Percentiles rank a stretch among this genome's conserved stretches.
These are phyloP conservation scores for Cryptococcus jaspeensis DNA, from an alignment of 1,284 basidiomycete genomes.

Conservation along the genomic window DNA sequence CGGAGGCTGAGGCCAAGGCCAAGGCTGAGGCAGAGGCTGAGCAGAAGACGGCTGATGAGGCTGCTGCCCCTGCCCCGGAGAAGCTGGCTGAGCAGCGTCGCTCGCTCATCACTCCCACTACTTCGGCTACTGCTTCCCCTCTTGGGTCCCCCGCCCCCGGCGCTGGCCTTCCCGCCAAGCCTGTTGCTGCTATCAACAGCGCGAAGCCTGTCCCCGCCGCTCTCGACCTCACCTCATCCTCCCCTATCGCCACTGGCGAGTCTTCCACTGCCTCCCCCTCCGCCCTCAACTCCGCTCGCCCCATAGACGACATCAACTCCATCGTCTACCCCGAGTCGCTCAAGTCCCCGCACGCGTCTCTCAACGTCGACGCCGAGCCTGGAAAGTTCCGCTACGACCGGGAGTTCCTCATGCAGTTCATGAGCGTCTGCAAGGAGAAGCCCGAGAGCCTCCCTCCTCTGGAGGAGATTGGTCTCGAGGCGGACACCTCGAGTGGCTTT, in stretches of 20 bases:
- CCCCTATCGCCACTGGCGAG: conserved; percentile 29
- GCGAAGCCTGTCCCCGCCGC: conserved; percentile 59
- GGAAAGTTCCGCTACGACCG: conserved; percentile 98
- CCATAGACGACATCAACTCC: conserved; percentile 76
- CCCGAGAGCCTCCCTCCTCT: conserved; percentile 85
- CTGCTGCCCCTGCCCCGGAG: conserved; percentile 22
- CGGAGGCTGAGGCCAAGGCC: conserved; percentile 52
- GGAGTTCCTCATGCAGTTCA: conserved; percentile 96
- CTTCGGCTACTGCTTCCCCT: conserved; percentile 36
- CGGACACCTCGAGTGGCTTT: conserved; percentile 59
- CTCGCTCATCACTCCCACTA: conserved; percentile 21
- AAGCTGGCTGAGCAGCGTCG: conserved; percentile 32
- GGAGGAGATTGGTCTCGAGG: conserved; percentile 87
- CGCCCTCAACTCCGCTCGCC: conserved; percentile 68
- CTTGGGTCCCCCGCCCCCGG: conserved; percentile 43
- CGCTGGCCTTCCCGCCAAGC: conserved; percentile 50
- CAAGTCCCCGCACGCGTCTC: conserved; percentile 76
- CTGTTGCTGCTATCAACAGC: conserved; percentile 39
- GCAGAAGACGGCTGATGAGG: conserved; percentile 28
- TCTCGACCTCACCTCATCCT: conserved; percentile 62
- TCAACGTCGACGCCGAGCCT: conserved; percentile 77
- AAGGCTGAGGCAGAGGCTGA: conserved; percentile 37
- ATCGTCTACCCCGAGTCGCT: conserved; percentile 83
- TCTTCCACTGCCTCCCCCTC: conserved; percentile 55
- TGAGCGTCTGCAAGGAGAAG: conserved; percentile 91